These are phyloP conservation scores for Auriscalpium vulgare DNA, from an alignment of 768 basidiomycete genomes.

Conservation along the genomic window DNA sequence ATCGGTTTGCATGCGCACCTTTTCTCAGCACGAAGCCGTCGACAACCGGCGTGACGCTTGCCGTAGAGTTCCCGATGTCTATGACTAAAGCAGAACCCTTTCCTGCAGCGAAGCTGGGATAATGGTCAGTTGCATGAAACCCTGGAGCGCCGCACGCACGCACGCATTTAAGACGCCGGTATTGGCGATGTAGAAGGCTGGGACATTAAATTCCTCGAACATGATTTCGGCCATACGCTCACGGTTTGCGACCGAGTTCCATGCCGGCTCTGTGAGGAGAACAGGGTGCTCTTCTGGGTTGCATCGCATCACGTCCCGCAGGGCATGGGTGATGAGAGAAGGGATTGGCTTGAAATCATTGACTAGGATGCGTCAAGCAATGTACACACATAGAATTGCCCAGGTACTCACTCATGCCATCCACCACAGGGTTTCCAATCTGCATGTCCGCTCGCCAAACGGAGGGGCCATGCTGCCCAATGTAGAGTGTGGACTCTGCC, in stretches of 20 bases:
- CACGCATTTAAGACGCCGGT: conserved; percentile 91
- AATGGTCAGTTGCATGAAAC: background rate
- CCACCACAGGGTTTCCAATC: conserved; percentile 71
- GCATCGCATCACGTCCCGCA: conserved; percentile 69
- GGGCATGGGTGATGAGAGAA: conserved; percentile 64
- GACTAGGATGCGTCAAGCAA: conserved; percentile 32
- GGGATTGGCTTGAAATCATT: conserved; percentile 70
- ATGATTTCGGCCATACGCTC: conserved; percentile 95
- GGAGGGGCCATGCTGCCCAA: conserved; percentile 84
- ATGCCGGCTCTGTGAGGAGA: conserved; percentile 89
- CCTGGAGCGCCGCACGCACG: conserved; percentile 19
- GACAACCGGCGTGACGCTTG: conserved; percentile 90
- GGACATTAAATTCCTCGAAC: conserved; percentile 93
- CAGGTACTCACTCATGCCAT: conserved; percentile 67
- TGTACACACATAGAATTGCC: background rate
- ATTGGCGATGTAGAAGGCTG: conserved; percentile 96
- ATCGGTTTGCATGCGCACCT: conserved; percentile 37
- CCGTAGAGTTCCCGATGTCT: conserved; percentile 84
- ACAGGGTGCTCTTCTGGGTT: conserved; percentile 83
- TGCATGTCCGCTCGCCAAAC: conserved; percentile 91
- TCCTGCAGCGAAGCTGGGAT: conserved; percentile 82
- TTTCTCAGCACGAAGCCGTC: conserved; percentile 97
- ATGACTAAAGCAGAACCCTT: conserved; percentile 96
- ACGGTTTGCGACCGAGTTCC: conserved; percentile 90
- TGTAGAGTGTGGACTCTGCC: conserved; percentile 53